phyloP scores from a whole-genome alignment of 1,139 yeast species.

The Suhomyces coccinellae region DNA sequence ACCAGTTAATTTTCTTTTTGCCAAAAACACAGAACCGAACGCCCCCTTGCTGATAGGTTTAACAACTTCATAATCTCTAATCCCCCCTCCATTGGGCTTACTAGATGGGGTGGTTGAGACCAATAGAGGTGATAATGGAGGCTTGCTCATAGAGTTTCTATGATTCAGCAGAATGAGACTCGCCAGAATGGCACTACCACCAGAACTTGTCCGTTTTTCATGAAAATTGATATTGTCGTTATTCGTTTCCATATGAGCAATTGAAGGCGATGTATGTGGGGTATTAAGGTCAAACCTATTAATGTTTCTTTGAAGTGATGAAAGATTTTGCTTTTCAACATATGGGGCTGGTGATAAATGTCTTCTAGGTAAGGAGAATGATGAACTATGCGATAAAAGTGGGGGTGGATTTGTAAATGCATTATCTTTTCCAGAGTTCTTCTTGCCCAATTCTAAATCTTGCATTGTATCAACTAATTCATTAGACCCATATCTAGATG shows the following conservation, averaged over 20 bases:
- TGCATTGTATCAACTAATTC: slow-evolving; percentile 32
- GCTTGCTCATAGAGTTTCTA: slow-evolving; percentile 32
- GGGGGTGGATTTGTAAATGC: slow-evolving; percentile 8
- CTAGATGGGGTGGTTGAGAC: slow-evolving; percentile 56
- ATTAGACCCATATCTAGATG: slow-evolving; percentile 20
- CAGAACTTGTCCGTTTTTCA: slow-evolving; percentile 21
- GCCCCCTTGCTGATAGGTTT: slow-evolving; percentile 98
- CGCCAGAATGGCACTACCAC: slow-evolving; percentile 15
- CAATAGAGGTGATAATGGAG: slow-evolving; percentile 80
- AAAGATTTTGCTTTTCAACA: slow-evolving; percentile 48
- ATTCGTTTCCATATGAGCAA: slow-evolving; percentile 15
- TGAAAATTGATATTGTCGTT: slow-evolving; percentile 10
- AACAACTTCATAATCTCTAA: slow-evolving; percentile 83
- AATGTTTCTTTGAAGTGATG: slow-evolving; percentile 56
- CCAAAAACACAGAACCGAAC: slow-evolving; percentile 90
- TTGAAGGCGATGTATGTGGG: slow-evolving; percentile 48
- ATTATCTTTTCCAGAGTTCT: slow-evolving; percentile 15
- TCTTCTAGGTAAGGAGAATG: slow-evolving; percentile 52
- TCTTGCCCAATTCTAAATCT: slow-evolving; percentile 27
- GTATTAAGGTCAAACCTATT: slow-evolving; percentile 30
- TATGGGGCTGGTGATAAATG: slow-evolving; percentile 56
- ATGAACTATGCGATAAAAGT: slow-evolving; percentile 29
- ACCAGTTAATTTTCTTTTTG: slow-evolving; percentile 81
- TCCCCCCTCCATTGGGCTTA: slow-evolving; percentile 55
- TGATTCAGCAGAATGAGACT: slow-evolving; percentile 7